Evolutionary conservation across 495 filamentous ascomycete genomes (phyloP).

Genomic region (Podospora didyma): DNA sequence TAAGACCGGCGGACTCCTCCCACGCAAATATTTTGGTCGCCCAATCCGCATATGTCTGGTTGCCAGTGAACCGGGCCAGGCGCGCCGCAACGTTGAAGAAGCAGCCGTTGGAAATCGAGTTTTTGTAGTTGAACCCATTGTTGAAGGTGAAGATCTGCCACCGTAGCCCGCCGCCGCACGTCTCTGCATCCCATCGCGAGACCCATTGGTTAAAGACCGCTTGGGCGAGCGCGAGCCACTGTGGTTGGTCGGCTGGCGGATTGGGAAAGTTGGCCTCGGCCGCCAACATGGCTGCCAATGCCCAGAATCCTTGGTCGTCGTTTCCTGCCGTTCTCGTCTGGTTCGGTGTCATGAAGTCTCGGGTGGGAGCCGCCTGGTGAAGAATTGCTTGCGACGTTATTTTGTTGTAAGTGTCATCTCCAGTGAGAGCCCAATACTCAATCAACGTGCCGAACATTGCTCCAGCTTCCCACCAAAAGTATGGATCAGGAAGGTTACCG

Average conservation of each 20-base stretch:
- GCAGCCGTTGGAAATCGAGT: slow-evolving; percentile 72
- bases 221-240: slow-evolving; percentile 76
- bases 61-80: slow-evolving; percentile 69
- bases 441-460: slow-evolving; percentile 72
- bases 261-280: slow-evolving; percentile 75
- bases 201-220: slow-evolving; percentile 71
- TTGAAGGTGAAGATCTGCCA: slow-evolving; percentile 87
- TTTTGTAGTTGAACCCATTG: slow-evolving; percentile 77
- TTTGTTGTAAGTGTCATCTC: slow-evolving; percentile 69
- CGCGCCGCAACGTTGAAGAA: slow-evolving; percentile 82
- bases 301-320: slow-evolving; percentile 89
- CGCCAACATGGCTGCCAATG: slow-evolving; percentile 73
- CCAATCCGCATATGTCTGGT: slow-evolving; percentile 73
- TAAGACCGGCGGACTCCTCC: slow-evolving; percentile 56
- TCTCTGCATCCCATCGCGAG: slow-evolving; percentile 61
- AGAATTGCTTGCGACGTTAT: slow-evolving; percentile 62
- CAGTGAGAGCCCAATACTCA: slow-evolving; percentile 82
- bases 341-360: slow-evolving; percentile 76
- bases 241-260: slow-evolving; percentile 56
- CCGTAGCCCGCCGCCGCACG: slow-evolving; percentile 72
- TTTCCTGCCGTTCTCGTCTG: slow-evolving; percentile 75
- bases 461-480: slow-evolving; percentile 81
- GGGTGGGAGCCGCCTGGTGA: slow-evolving; percentile 63
- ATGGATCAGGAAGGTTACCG: slow-evolving; percentile 69
- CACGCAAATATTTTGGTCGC: slow-evolving; percentile 69